Evolutionary conservation across 1,284 basidiomycete genomes (phyloP).

Genomic region (Naganishia liquefaciens): DNA sequence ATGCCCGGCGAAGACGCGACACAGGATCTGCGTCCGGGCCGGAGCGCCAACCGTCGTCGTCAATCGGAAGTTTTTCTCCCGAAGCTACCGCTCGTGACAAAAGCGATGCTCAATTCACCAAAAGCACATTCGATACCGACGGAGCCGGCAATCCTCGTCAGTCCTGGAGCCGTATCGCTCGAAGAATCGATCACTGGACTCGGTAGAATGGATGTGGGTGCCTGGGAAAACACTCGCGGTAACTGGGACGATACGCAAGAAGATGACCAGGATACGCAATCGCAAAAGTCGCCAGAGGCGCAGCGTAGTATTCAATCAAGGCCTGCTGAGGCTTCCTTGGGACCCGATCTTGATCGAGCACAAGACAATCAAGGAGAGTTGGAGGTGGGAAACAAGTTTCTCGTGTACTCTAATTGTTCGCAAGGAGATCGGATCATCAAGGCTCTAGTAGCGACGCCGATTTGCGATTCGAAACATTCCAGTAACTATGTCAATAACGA

Average conservation of each 20-base stretch:
- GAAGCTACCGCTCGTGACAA: constrained; percentile 1
- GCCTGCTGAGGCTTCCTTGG: neutral
- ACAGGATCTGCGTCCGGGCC: constrained; percentile 9
- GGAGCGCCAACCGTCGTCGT: constrained; percentile 18
- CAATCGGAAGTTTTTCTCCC: constrained; percentile 15
- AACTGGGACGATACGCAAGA: neutral
- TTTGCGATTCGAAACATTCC: too few species aligned
- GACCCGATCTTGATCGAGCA: too few species aligned
- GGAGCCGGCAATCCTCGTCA: constrained; percentile 5
- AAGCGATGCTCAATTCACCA: constrained; percentile 13
- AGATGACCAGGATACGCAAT: constrained; percentile 21
- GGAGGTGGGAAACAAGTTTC: too few species aligned
- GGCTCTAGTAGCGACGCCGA: too few species aligned
- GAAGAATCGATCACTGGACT: neutral
- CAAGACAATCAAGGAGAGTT: too few species aligned
- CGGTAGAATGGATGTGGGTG: constrained; percentile 1
- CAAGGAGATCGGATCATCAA: too few species aligned
- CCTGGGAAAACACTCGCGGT: neutral
- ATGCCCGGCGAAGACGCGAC: neutral
- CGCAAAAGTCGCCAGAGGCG: constrained; percentile 16
- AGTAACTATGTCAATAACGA: too few species aligned
- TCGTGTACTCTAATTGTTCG: too few species aligned
- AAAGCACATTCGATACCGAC: constrained; percentile 5
- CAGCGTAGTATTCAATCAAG: neutral
- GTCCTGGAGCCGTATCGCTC: neutral